phyloP scores from a whole-genome alignment of 371 early-diverging fungal species.

The Cokeromyces recurvatus region DNA sequence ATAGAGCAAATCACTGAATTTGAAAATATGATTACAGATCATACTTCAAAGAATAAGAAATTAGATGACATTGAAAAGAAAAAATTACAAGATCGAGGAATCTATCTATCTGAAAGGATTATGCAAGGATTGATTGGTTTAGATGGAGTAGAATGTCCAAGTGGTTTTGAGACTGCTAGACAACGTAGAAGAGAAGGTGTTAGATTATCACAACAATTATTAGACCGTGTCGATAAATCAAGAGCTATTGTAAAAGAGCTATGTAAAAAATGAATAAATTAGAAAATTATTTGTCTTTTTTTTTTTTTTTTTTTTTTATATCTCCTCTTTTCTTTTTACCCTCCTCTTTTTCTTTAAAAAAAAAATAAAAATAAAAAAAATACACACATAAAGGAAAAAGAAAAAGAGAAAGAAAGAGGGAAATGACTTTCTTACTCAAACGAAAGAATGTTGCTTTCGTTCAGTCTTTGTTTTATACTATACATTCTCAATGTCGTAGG shows the following conservation, averaged over 20 bases:
- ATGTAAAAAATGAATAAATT: conserved; percentile 6
- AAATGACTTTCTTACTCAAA: too few species aligned
- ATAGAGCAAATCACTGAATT: conserved; percentile 17
- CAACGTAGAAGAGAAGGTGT: conserved; percentile 55
- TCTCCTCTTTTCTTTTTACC: background rate
- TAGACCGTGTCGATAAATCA: conserved; percentile 49
- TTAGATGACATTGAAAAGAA: conserved; percentile 23
- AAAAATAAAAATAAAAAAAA: too few species aligned
- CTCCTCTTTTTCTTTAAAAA: too few species aligned
- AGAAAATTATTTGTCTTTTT: background rate
- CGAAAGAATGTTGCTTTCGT: too few species aligned
- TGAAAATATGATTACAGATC: conserved; percentile 11
- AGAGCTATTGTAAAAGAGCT: conserved; percentile 15
- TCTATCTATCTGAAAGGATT: conserved; percentile 46
- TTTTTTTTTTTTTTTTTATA: background rate
- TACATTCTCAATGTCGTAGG: too few species aligned
- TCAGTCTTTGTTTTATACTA: too few species aligned
- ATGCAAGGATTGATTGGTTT: conserved; percentile 52
- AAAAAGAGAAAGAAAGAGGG: too few species aligned
- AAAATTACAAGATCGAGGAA: conserved; percentile 42
- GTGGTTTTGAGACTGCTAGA: conserved; percentile 54
- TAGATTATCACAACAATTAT: conserved; percentile 38
- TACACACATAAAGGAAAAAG: too few species aligned
- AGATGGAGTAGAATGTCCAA: conserved; percentile 54
- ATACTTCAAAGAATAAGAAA: conserved; percentile 1